A percentile compares a stretch with the other conserved stretches of the same genome.
Conservation (phyloP, 164 flowering plant species). For the Annona squamosa region DNA sequence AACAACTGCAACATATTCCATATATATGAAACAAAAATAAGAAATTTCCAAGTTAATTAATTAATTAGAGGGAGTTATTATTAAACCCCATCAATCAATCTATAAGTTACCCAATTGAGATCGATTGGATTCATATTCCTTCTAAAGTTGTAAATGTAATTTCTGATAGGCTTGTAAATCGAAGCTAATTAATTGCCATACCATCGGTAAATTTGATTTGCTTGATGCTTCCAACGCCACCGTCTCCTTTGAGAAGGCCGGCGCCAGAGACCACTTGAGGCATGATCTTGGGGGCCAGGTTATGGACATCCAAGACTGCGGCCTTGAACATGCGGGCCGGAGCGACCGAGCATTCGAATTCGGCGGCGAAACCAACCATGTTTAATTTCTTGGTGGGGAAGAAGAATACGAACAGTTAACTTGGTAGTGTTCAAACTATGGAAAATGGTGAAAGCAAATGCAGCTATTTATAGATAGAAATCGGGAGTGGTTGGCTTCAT, state of each 20-base stretch:
- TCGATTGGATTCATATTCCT: too few relatives aligned
- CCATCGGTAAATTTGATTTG: conserved; percentile 6
- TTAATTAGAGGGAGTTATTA: too few relatives aligned
- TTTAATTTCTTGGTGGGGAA: not conserved
- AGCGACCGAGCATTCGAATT: conserved; percentile 17
- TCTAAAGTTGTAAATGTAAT: too few relatives aligned
- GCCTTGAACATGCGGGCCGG: conserved; percentile 32
- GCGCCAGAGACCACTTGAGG: conserved; percentile 12
- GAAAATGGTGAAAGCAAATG: not conserved
- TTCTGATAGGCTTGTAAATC: too few relatives aligned
- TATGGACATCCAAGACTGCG: conserved; percentile 18
- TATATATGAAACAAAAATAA: too few relatives aligned
- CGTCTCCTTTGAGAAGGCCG: conserved; percentile 1
- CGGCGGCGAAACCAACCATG: conserved; percentile 12
- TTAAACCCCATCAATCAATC: too few relatives aligned
- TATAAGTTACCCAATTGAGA: too few relatives aligned
- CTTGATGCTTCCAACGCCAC: conserved; percentile 9
- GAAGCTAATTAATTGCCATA: not conserved
- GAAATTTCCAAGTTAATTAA: too few relatives aligned
- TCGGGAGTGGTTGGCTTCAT: too few relatives aligned
- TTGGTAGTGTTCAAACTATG: not conserved
- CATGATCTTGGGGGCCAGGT: conserved; percentile 24
- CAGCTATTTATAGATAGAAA: too few relatives aligned
- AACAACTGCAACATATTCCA: conserved; percentile 2
- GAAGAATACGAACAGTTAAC: not conserved